Percentiles rank a stretch among this genome's conserved stretches.
phyloP scores from a whole-genome alignment of 2,329 filamentous ascomycete species.

The Fusarium heterosporum region DNA sequence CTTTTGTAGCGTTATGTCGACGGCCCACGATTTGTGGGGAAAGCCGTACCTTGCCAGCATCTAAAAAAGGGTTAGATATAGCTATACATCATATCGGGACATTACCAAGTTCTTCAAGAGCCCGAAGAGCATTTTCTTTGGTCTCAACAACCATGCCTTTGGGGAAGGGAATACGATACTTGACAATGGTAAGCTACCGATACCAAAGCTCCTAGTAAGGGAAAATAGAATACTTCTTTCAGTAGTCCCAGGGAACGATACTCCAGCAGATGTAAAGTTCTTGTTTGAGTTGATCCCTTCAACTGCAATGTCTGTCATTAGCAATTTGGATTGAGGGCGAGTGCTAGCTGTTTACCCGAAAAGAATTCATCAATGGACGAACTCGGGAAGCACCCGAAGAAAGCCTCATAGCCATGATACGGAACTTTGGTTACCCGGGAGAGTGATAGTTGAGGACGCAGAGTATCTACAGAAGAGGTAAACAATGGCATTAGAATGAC shows the following conservation, averaged over 20 bases:
- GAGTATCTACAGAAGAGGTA: too few relatives aligned
- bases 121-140: too few relatives aligned
- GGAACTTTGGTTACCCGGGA: neutral
- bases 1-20: neutral
- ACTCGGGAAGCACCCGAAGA: neutral
- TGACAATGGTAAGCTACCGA: neutral
- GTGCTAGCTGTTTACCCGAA: neutral
- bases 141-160: neutral
- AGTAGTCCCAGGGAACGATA: constrained; percentile 25
- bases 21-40: neutral
- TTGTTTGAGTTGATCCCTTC: neutral
- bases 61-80: neutral
- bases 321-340: neutral
- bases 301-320: neutral
- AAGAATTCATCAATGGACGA: neutral
- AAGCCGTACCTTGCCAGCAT: neutral
- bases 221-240: neutral
- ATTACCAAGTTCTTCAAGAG: neutral
- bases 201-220: rapidly evolving
- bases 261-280: constrained; percentile 23
- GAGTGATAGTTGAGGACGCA: too few relatives aligned
- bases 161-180: constrained; percentile 47
- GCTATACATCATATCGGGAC: neutral
- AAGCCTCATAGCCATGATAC: neutral
- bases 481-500: neutral